A percentile compares a stretch with the other conserved stretches of the same genome.
Conservation (phyloP, 2,329 filamentous ascomycete species). For the Botrytis galanthina region DNA sequence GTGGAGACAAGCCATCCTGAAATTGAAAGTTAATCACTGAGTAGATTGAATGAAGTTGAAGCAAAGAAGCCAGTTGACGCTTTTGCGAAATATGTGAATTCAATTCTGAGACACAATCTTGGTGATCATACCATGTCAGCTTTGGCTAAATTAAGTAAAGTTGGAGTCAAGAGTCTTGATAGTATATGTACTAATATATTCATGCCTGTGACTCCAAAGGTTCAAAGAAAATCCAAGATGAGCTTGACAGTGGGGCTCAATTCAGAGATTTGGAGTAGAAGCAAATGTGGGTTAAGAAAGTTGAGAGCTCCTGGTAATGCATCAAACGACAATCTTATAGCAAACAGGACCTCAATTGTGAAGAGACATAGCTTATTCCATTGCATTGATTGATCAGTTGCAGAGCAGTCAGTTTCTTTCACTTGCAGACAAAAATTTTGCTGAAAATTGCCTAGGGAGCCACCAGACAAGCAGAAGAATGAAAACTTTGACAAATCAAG, state of each 20-base stretch:
- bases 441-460: not conserved
- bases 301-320: not conserved
- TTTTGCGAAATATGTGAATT: not conserved
- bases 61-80: too few species aligned
- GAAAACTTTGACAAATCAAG: fast-evolving
- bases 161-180: not conserved
- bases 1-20: not conserved
- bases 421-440: not conserved
- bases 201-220: not conserved
- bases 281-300: not conserved
- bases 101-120: not conserved
- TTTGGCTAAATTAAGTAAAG: not conserved
- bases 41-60: not conserved
- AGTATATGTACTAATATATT: not conserved
- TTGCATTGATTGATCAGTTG: not conserved
- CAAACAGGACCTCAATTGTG: not conserved
- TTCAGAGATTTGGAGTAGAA: not conserved
- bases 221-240: not conserved
- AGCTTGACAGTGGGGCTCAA: not conserved
- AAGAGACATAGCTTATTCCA: not conserved
- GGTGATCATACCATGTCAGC: not conserved
- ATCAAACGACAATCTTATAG: not conserved
- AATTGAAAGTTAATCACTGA: not conserved
- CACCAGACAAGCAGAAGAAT: not conserved
- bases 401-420: not conserved